Evolutionary conservation across 2,329 filamentous ascomycete genomes (phyloP).

Genomic region (Chrysoporthe deuterocubensis): DNA sequence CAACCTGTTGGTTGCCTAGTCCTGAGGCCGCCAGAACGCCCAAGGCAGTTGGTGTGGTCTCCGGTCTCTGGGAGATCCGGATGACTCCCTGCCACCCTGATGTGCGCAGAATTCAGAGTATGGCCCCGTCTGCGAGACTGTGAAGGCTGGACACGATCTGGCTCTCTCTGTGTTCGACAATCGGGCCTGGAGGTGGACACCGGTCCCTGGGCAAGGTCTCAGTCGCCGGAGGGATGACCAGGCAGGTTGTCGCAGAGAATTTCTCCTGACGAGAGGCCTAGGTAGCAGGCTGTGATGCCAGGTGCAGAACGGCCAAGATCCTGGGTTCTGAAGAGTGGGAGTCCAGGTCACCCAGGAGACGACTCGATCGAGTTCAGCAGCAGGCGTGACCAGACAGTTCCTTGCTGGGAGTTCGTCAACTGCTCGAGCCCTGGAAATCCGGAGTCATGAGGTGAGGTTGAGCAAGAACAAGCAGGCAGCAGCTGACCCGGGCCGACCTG

Average conservation of each 20-base stretch:
- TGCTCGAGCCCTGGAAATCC: not conserved
- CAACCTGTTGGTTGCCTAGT: not conserved
- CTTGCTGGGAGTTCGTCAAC: constrained; percentile 11
- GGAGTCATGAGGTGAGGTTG: constrained; percentile 17
- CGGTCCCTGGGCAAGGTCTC: not conserved
- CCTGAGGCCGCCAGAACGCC: not conserved
- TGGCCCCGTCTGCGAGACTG: not conserved
- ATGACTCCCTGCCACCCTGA: not conserved
- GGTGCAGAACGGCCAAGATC: not conserved
- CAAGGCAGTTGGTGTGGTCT: not conserved
- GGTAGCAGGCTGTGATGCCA: not conserved
- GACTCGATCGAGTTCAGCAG: constrained; percentile 4
- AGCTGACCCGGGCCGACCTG: constrained; percentile 7
- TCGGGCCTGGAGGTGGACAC: not conserved
- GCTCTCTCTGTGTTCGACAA: not conserved
- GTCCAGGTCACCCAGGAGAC: constrained; percentile 13
- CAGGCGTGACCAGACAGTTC: constrained; percentile 16
- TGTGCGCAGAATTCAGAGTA: not conserved
- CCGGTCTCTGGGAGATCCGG: not conserved
- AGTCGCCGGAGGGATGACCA: not conserved
- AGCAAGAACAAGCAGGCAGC: constrained; percentile 24
- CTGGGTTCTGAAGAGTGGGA: not conserved
- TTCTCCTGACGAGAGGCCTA: not conserved
- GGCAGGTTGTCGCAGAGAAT: not conserved
- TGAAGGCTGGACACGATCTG: not conserved